Base-by-base conservation (phyloP, 306 rosid species). In the Biancaea sappan region DNA sequence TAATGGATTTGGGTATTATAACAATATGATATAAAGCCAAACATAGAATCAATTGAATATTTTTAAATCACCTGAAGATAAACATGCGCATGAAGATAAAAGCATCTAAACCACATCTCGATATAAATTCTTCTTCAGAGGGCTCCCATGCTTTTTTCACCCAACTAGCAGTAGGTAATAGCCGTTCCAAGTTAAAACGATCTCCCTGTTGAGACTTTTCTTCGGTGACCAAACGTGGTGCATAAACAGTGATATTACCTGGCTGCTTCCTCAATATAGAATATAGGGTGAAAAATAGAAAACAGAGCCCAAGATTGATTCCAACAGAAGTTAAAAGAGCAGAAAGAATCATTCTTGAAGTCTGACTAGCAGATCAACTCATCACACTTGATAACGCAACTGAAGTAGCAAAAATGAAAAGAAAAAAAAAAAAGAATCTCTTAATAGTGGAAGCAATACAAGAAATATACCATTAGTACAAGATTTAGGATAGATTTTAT, bases 261-360 rank as follows among this genome's bases (percentile, higher is more conserved):
- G 96, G 98, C 60, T 90, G 98, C 86, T 86, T 92, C 80, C 87
- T 72, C 83, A 92, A 60, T 58, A 92, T 56, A 22, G 98, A 92
- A 65, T 92, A 90, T 16, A 92, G 92, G 43, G 92, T 81, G 91
- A 84, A 79, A 66, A 84, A 88, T 11, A 92, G 62, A 32, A 92
- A 32, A 60, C 96, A 92, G 9, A 92, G 91, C 47, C 90, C 88
- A 65, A 92, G 87, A 76, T 92, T 92, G 82, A 92, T 92, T 50
- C 86, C 96, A 11, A 92, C 98, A 1, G 96, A 92, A 25, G 96
- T 90, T 78, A 90, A 43, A 16, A 92, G 87, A 9, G 98, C 96
- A 26, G 91, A 92, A 25, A 92, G 86, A 34, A 90, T 78, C 98
- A 92, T 92, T 47, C 8, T 82, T 28, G 53, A 67, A 76, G 82